A percentile compares a stretch with the other conserved stretches of the same genome.
Evolutionary conservation across 495 filamentous ascomycete genomes (phyloP).

Genomic region (Polyplosphaeria fusca): DNA sequence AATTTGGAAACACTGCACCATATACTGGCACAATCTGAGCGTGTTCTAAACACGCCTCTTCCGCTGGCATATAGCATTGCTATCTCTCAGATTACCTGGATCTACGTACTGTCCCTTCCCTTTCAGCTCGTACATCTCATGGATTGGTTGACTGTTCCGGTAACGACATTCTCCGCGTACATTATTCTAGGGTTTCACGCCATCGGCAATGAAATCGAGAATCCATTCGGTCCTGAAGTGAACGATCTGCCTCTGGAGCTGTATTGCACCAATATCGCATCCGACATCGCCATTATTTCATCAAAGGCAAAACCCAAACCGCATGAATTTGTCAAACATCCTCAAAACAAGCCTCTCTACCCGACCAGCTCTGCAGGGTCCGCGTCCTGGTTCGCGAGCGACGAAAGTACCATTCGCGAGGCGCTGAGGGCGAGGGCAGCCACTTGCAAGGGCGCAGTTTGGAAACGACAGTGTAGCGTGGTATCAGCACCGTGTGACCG

Average conservation of each 20-base stretch:
- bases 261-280: conserved; percentile 67
- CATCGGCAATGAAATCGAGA: conserved; percentile 78
- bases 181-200: conserved; percentile 71
- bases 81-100: conserved; percentile 81
- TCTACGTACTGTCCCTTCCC: conserved; percentile 75
- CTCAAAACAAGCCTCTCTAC: conserved; percentile 63
- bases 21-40: conserved; percentile 66
- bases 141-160: conserved; percentile 73
- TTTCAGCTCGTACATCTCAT: conserved; percentile 68
- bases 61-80: conserved; percentile 80
- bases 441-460: background rate
- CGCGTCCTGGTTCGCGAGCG: conserved; percentile 57
- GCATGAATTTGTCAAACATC: conserved; percentile 54
- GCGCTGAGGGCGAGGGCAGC: conserved; percentile 38
- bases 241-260: conserved; percentile 78
- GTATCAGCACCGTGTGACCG: no score
- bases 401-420: conserved; percentile 55
- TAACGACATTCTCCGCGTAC: conserved; percentile 68
- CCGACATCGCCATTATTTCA: conserved; percentile 67
- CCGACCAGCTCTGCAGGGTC: conserved; percentile 59
- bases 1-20: conserved; percentile 60
- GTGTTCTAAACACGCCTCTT: conserved; percentile 76
- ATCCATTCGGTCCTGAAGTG: conserved; percentile 81
- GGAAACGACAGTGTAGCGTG: background rate
- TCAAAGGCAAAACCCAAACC: conserved; percentile 50